Evolutionary conservation across 139 green algal species (phyloP).

Genomic region (Astrephomene gubernaculifera): DNA sequence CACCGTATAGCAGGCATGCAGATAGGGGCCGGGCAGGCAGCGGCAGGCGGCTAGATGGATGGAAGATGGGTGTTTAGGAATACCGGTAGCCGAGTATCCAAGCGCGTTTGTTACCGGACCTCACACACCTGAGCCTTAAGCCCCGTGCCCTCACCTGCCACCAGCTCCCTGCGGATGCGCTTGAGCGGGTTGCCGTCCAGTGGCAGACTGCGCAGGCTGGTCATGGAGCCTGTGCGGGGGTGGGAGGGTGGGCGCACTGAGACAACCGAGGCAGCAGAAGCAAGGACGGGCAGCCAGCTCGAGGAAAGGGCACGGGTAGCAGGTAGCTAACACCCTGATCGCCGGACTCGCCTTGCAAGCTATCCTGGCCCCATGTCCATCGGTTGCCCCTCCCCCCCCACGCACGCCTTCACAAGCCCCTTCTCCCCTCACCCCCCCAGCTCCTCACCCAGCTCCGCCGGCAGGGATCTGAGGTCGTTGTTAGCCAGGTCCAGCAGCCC

Average conservation of each 20-base stretch:
- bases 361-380: background rate
- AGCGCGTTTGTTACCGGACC: background rate
- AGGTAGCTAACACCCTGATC: background rate
- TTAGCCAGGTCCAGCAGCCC: no score
- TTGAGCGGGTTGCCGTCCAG: slow-evolving; percentile 66
- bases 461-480: no score
- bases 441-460: no score
- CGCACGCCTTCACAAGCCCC: background rate
- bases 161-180: slow-evolving; percentile 56
- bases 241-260: background rate
- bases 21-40: background rate
- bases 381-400: background rate
- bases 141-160: slow-evolving; percentile 42
- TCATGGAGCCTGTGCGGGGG: slow-evolving; percentile 45
- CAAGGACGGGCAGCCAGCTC: background rate
- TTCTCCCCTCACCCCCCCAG: no score
- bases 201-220: slow-evolving; percentile 55
- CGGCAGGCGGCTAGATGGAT: no score
- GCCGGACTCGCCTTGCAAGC: background rate
- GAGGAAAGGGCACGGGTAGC: background rate
- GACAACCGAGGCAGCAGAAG: background rate
- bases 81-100: background rate
- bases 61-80: background rate
- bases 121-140: background rate
- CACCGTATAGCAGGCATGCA: background rate